A percentile compares a stretch with the other conserved stretches of the same genome.
These are phyloP conservation scores for Aspergillus sp. DNA, from an alignment of 2,329 filamentous ascomycete species.

Conservation along the genomic window DNA sequence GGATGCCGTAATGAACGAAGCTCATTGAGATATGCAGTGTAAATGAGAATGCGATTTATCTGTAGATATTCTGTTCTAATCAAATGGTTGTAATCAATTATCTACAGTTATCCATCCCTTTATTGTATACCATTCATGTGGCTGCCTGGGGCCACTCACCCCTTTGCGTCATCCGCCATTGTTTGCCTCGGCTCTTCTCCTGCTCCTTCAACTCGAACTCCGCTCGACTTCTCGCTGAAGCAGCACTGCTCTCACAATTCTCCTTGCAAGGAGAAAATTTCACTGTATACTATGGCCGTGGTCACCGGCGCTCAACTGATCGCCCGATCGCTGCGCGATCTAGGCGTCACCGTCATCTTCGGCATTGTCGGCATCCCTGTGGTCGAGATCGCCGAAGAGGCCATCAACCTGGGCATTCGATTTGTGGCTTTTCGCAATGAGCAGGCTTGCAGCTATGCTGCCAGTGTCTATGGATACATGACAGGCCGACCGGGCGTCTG, in stretches of 20 bases:
- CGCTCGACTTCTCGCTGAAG: neutral
- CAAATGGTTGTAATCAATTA: too few relatives aligned
- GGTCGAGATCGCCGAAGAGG: slow-evolving; percentile 59
- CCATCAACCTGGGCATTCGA: slow-evolving; percentile 57
- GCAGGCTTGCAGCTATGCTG: slow-evolving; percentile 60
- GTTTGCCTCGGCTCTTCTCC: neutral
- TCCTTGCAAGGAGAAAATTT: neutral
- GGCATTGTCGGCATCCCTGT: slow-evolving; percentile 59
- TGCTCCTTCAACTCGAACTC: neutral
- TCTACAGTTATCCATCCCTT: too few relatives aligned
- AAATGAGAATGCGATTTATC: neutral
- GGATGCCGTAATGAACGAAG: neutral
- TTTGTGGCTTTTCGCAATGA: slow-evolving; percentile 63
- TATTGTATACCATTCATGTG: neutral
- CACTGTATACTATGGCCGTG: slow-evolving; percentile 22
- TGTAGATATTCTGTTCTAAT: neutral
- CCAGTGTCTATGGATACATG: slow-evolving; percentile 60
- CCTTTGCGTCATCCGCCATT: neutral
- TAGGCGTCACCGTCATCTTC: slow-evolving; percentile 55
- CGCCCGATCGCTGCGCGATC: slow-evolving; percentile 50
- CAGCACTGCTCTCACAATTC: neutral
- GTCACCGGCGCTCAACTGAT: slow-evolving; percentile 49
- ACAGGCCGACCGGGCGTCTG: slow-evolving; percentile 59
- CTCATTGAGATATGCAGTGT: neutral
- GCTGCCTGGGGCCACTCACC: neutral